A percentile compares a stretch with the other conserved stretches of the same genome.
Evolutionary conservation across 2,329 filamentous ascomycete species (phyloP).

Genomic region (Diaporthe sp.): DNA sequence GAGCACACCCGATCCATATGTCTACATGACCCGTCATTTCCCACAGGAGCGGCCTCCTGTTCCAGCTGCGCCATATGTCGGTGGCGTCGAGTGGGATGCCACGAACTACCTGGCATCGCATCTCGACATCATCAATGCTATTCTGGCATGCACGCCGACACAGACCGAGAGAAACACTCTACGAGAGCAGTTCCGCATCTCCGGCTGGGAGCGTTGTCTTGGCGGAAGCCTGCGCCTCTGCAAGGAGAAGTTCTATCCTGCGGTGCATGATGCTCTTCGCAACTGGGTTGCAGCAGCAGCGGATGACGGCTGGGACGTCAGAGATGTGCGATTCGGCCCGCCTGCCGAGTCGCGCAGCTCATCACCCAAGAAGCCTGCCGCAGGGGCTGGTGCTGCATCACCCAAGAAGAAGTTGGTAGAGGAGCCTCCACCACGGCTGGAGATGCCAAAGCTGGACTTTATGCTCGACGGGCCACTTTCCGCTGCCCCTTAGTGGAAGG

Average conservation of each 20-base stretch:
- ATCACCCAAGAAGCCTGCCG: constrained; percentile 54
- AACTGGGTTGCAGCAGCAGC: constrained; percentile 90
- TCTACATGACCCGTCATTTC: constrained; percentile 79
- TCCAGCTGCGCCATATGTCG: constrained; percentile 93
- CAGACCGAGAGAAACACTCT: constrained; percentile 78
- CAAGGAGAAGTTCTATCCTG: constrained; percentile 97
- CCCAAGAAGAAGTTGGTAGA: constrained; percentile 58
- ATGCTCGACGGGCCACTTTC: constrained; percentile 45
- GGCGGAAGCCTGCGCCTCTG: constrained; percentile 86
- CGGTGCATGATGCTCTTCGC: constrained; percentile 87
- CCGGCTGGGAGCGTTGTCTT: constrained; percentile 92
- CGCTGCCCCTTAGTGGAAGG: constrained; percentile 38
- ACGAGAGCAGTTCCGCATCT: constrained; percentile 81
- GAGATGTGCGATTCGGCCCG: constrained; percentile 81
- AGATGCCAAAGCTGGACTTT: constrained; percentile 68
- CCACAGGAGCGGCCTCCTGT: constrained; percentile 89
- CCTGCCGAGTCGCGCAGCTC: constrained; percentile 54
- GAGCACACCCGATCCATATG: constrained; percentile 47
- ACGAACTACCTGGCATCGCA: constrained; percentile 96
- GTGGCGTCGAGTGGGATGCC: constrained; percentile 98
- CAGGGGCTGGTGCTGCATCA: constrained; percentile 46
- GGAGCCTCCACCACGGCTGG: constrained; percentile 69
- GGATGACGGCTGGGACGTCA: constrained; percentile 89
- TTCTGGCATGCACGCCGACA: constrained; percentile 83
- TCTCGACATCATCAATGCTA: constrained; percentile 90